These are phyloP conservation scores for Euphorbia tirucalli DNA, from an alignment of 345 rosid species.

Conservation along the genomic window DNA sequence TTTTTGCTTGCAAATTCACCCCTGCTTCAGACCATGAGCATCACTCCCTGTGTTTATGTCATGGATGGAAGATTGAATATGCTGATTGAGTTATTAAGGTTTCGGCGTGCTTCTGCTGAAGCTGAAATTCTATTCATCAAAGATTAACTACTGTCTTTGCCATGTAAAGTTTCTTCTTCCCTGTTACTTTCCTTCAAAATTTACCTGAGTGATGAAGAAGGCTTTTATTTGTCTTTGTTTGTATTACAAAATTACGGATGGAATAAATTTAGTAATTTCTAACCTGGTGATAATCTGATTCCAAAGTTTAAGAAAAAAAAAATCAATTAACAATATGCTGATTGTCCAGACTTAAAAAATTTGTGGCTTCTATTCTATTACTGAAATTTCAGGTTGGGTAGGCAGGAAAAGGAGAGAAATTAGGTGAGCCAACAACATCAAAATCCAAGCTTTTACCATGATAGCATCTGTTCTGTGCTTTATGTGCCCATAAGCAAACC, in stretches of 20 bases:
- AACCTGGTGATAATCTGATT: not conserved
- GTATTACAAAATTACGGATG: not conserved
- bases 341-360: not conserved
- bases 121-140: conserved; percentile 64
- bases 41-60: conserved; percentile 53
- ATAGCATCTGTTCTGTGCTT: not conserved
- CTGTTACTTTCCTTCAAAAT: not conserved
- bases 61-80: conserved; percentile 54
- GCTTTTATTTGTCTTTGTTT: conserved; percentile 5
- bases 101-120: conserved; percentile 64
- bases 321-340: not conserved
- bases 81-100: conserved; percentile 68
- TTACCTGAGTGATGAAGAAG: not conserved
- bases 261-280: not conserved
- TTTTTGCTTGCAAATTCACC: conserved; percentile 74
- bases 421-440: not conserved
- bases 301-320: not conserved
- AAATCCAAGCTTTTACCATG: not conserved
- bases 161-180: conserved; percentile 5
- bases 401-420: not conserved
- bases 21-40: conserved; percentile 50
- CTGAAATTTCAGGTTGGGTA: not conserved
- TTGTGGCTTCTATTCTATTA: not conserved
- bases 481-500: not conserved
- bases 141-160: conserved; percentile 35